A percentile compares a stretch with the other conserved stretches of the same genome.
These are phyloP conservation scores for Mucor indicus DNA, from an alignment of 371 early-diverging fungal genomes.

Conservation along the genomic window DNA sequence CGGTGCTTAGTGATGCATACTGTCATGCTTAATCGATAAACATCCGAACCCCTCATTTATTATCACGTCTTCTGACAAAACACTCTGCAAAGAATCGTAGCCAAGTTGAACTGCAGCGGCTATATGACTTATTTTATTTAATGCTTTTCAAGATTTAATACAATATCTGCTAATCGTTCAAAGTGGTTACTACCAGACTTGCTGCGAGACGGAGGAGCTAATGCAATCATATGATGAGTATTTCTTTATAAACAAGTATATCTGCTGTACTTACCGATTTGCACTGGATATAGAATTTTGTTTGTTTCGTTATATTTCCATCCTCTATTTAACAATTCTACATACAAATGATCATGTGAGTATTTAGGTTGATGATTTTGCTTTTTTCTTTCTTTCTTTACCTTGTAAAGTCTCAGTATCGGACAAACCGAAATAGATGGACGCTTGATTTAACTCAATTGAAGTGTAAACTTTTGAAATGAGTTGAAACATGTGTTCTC, in stretches of 20 bases:
- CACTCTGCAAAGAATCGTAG: too few species aligned
- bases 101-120: background rate
- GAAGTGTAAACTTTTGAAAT: constrained; percentile 22
- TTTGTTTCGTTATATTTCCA: constrained; percentile 15
- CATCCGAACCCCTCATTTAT: too few species aligned
- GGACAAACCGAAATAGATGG: constrained; percentile 22
- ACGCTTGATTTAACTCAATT: constrained; percentile 19
- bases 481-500: constrained; percentile 13
- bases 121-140: background rate
- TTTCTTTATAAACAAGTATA: background rate
- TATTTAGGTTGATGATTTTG: too few species aligned
- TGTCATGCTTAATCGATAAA: too few species aligned
- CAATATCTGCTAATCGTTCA: constrained; percentile 18
- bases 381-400: constrained; percentile 7
- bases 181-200: constrained; percentile 2
- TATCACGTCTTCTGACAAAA: too few species aligned
- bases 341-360: background rate
- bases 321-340: constrained; percentile 9
- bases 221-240: background rate
- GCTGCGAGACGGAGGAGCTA: background rate
- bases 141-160: constrained; percentile 18
- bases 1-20: too few species aligned
- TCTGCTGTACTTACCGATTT: constrained; percentile 6
- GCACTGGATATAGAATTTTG: constrained; percentile 10
- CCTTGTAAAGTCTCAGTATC: constrained; percentile 21